Evolutionary conservation across 2,329 filamentous ascomycete genomes (phyloP), one percentile per base, ranked within the genome.

Genomic region (Monosporascus cannonballus): DNA sequence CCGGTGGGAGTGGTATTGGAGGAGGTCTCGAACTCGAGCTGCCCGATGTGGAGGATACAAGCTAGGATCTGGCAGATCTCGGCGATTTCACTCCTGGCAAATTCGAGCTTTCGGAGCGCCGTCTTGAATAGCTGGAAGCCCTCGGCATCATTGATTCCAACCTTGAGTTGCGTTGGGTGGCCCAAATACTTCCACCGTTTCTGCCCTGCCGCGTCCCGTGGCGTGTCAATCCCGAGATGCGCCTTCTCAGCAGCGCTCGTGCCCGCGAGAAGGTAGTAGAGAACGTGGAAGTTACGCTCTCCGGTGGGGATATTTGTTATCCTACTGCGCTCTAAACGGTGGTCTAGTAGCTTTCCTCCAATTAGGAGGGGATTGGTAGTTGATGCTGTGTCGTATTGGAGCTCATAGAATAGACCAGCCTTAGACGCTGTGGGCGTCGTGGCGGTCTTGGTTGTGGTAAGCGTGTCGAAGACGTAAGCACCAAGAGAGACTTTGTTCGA

Each of bases 91-190:
- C 87, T 86, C 51, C 92, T 83, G 4, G 93, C 89, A 58, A 99
- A 97, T 71, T 97, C 94, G 15, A 99, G 80, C 70, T 96, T 96
- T 59, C 92, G 83, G 48, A 99, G 75, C 1, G 94, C 94, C 1
- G 90, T 96, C 76, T 97, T 97, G 79, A 99, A 97, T 50, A 97
- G 86, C 67, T 96, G 90, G 71, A 99, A 99, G 4, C 93, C 94
- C 65, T 96, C 92, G 2, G 87, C 80, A 66, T 99, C 94, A 64
- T 99, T 96, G 68, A 99, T 92, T 53, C 94, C 94, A 27, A 97
- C 90, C 70, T 96, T 97, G 59, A 99, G 80, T 71, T 99, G 94
- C 0, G 93, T 96, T 1, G 93, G 94, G 63, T 99, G 94, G 3
- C 94, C 94, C 3, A 99, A 81, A 66, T 96, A 99, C 67, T 91